Evolutionary conservation across 2,329 filamentous ascomycete genomes (phyloP), one percentile per base, ranked within the genome.

Genomic region (Cordyceps militaris): DNA sequence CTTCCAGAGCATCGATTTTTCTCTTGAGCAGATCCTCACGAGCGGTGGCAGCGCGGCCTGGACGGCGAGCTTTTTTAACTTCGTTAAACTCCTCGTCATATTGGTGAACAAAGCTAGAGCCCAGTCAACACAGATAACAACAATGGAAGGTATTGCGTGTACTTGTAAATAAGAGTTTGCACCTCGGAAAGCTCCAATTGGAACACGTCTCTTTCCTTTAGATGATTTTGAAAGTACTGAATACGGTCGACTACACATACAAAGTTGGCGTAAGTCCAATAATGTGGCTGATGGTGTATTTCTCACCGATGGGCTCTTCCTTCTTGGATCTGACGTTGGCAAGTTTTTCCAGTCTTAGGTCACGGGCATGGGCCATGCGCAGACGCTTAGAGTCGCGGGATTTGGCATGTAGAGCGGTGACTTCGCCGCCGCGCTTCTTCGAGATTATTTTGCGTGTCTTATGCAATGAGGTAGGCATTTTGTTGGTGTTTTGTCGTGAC

Each of bases 361-460:
- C 92, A 71, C 94, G 82, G 62, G 86, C 81, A 61, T 84, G 83
- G 21, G 94, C 94, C 66, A 86, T 83, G 70, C 91, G 87, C 62
- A 97, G 77, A 53, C 90, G 83, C 67, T 87, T 83, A 3, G 91
- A 89, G 76, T 97, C 90, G 63, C 94, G 82, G 60, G 91, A 96
- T 70, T 91, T 91, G 72, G 91, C 88, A 68, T 97, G 93, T 23
- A 97, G 79, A 13, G 87, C 80, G 30, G 86, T 85, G 48, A 90
- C 80, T 40, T 85, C 84, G 21, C 85, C 84, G 63, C 85, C 84
- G 63, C 88, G 85, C 80, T 97, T 97, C 77, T 96, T 96, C 34
- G 85, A 78, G 63, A 97, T 93, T 63, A 91, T 85, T 76, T 97
- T 97, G 62, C 88, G 84, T 21, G 94, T 88, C 70, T 97, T 97